These are phyloP conservation scores for Hymenoscyphus scutula DNA, from an alignment of 2,329 filamentous ascomycete genomes.

Conservation along the genomic window DNA sequence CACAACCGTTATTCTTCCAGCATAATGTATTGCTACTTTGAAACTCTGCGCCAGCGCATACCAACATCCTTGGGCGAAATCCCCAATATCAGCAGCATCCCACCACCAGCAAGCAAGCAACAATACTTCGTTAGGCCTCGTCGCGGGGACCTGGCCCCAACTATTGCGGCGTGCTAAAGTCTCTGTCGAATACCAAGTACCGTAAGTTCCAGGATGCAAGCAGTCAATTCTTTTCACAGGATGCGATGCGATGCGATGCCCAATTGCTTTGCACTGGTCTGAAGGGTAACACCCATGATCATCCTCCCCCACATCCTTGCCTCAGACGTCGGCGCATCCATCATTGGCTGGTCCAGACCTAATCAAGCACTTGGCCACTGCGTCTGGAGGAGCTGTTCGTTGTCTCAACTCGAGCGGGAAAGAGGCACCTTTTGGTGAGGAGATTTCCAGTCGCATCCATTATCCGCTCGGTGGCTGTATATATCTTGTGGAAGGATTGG, in stretches of 20 bases:
- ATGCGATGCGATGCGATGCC: conserved; percentile 3
- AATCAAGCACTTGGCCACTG: conserved; percentile 35
- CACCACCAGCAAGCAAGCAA: conserved; percentile 8
- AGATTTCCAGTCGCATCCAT: conserved; percentile 20
- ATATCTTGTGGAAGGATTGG: not conserved
- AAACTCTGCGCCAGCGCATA: conserved; percentile 37
- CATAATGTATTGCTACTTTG: conserved; percentile 30
- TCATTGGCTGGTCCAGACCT: conserved; percentile 32
- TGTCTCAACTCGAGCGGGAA: conserved; percentile 24
- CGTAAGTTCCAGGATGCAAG: conserved; percentile 8
- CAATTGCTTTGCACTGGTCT: conserved; percentile 11
- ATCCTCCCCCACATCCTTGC: conserved; percentile 24
- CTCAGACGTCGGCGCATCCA: conserved; percentile 30
- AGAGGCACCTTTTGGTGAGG: conserved; percentile 16
- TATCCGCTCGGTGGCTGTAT: not conserved
- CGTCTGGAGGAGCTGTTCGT: conserved; percentile 28
- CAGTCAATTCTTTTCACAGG: conserved; percentile 12
- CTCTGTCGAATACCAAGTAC: conserved; percentile 19
- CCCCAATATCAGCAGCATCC: conserved; percentile 10
- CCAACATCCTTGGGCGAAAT: conserved; percentile 30
- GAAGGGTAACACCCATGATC: conserved; percentile 26
- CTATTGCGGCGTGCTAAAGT: not conserved
- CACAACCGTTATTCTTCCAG: conserved; percentile 18
- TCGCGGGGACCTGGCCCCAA: not conserved
- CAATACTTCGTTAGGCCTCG: not conserved